Evolutionary conservation across 2,329 filamentous ascomycete genomes (phyloP), one percentile per base, ranked within the genome.

Genomic region (Keithomyces neogunnii): DNA sequence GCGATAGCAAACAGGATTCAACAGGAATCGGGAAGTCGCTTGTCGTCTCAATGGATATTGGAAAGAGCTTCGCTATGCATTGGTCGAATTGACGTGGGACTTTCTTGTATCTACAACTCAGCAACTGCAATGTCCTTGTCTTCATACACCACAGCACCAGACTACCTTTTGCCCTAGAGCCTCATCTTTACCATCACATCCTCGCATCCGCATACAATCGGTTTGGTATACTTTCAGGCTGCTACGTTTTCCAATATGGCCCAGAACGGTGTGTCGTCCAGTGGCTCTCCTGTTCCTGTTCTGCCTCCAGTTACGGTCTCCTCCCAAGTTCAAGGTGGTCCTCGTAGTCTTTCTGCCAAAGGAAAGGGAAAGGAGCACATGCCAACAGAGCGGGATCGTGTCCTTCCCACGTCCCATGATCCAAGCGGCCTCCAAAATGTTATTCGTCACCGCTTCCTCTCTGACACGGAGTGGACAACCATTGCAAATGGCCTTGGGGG

Each of bases 401-500:
- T 26, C 5, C 33, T 45, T 13, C 51, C 51, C 42, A 31, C 28
- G 3, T 47, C 36, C 9, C 57, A 51, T 28, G 47, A 52, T 4
- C 42, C 54, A 10, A 52, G 57, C 19, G 54, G 50, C 26, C 51
- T 53, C 19, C 55, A 55, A 40, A 53, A 55, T 3, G 54, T 58
- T 7, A 53, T 54, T 45, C 57, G 53, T 3, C 62, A 73, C 54
- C 68, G 74, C 33, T 70, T 73, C 49, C 64, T 79, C 5, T 62
- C 69, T 0, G 62, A 69, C 4, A 53, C 63, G 3, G 76, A 78
- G 55, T 76, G 74, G 75, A 59, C 66, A 3, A 64, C 71, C 19
- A 63, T 78, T 45, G 76, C 74, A 26, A 68, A 68, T n/a, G 72
- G 71, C 1, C 58, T 78, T 29, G 75, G 75, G 0, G 74, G 71